phyloP scores from a whole-genome alignment of 768 basidiomycete genomes.

The Boletus fagicola region DNA sequence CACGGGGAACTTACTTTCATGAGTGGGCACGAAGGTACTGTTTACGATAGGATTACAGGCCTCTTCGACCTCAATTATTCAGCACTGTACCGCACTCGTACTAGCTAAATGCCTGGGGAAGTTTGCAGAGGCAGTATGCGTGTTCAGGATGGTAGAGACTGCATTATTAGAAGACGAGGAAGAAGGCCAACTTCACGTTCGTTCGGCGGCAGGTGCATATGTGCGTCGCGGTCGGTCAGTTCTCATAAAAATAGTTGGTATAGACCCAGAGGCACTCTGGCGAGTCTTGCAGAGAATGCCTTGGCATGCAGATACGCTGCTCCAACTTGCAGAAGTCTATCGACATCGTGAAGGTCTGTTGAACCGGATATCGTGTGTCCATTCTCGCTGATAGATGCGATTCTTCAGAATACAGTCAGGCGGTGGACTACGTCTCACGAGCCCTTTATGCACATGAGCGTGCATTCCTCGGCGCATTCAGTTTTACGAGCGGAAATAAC shows the following conservation, averaged over 20 bases:
- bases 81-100: constrained; percentile 79
- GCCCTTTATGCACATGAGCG: constrained; percentile 93
- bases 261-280: constrained; percentile 79
- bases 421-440: constrained; percentile 88
- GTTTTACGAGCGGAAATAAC: constrained; percentile 74
- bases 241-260: background rate
- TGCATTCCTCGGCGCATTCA: constrained; percentile 83
- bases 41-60: constrained; percentile 83
- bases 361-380: background rate
- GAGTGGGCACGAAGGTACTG: constrained; percentile 62
- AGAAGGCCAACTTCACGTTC: constrained; percentile 65
- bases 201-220: constrained; percentile 63
- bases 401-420: constrained; percentile 69
- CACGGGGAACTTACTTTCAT: constrained; percentile 78
- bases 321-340: constrained; percentile 28
- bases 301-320: constrained; percentile 90
- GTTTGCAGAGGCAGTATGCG: constrained; percentile 50
- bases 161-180: constrained; percentile 60
- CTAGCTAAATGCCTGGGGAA: constrained; percentile 77
- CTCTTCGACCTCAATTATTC: constrained; percentile 63
- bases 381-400: background rate
- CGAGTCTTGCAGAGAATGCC: constrained; percentile 73
- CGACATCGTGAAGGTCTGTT: constrained; percentile 79
- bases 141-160: constrained; percentile 47
- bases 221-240: background rate